Base-by-base conservation (phyloP, 176 grass and related monocot species). In the Ampelocalamus luodianensis region DNA sequence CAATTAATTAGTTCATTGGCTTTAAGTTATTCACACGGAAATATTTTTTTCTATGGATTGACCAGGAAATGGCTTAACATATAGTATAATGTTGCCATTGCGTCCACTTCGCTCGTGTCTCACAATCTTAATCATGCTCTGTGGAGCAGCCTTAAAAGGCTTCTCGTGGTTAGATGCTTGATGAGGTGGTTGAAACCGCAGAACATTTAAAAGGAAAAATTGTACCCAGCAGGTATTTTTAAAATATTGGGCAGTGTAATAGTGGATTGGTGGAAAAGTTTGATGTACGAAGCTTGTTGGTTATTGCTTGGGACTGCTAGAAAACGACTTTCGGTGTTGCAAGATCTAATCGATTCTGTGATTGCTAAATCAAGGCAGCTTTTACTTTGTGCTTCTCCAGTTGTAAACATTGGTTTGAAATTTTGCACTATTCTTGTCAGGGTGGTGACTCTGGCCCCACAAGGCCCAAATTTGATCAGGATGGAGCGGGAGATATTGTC, bases 391-490 rank as follows among this genome's bases (percentile, higher is more conserved):
- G 18, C 5, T 51, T 79, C 2, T 38, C 40, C 9, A 46, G 72
- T 49, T 79, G n/a, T 56, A 53, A n/a, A 62, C 8, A 38, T 22
- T 80, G 61, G 37, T 80, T 53, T 45, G 18, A n/a, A 72, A 72
- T 54, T 71, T 65, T 67, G 2, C 45, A 39, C 48, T 65, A 5
- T 88, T 87, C 13, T 63, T 88, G n/a, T 70, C 74, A 99, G 93
- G 93, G 86, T 89, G 92, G 92, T 62, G 93, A 99, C 79, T 75
- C 69, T 85, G 91, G 91, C 67, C 78, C 91, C 26, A 99, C 92
- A 80, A 98, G 91, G 76, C 83, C 88, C 78, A 99, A 98, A 61
- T 89, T 98, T 80, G 96, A 96, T 88, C 88, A 90, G 71, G 90
- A 96, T 74, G 85, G 86, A 29, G 75, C 56, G 18, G 92, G 86